Conservation (phyloP, 176 grass and related monocot genomes). For the Coix lacrymajobi region DNA sequence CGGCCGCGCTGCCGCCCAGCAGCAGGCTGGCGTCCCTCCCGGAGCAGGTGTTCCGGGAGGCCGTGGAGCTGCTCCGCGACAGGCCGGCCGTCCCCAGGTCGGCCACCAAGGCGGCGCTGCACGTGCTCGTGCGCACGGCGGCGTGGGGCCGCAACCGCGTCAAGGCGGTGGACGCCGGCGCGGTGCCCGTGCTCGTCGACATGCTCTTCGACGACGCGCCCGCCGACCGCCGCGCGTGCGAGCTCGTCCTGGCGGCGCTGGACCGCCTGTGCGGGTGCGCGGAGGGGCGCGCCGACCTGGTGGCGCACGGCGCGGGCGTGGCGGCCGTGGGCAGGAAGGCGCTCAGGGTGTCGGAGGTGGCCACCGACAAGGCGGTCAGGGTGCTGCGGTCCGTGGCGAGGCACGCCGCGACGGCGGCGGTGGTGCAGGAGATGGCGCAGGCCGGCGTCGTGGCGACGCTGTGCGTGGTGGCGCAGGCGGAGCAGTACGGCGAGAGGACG, state of each 20-base stretch:
- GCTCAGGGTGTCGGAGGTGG: constrained; percentile 28
- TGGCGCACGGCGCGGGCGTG: constrained; percentile 53
- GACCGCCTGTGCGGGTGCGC: constrained; percentile 69
- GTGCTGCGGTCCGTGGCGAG: constrained; percentile 50
- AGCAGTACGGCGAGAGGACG: constrained; percentile 33
- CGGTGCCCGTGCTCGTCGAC: constrained; percentile 41
- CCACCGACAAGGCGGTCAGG: constrained; percentile 48
- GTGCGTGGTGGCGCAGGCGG: constrained; percentile 42
- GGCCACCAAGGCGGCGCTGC: constrained; percentile 49
- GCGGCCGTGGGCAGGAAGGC: constrained; percentile 42
- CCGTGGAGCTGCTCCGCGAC: constrained; percentile 37
- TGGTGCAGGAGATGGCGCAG: constrained; percentile 73
- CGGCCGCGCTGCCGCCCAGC: constrained; percentile 15
- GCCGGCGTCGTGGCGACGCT: constrained; percentile 44
- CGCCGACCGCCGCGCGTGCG: constrained; percentile 30
- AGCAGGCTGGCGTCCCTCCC: constrained; percentile 17
- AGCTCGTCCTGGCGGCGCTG: constrained; percentile 56
- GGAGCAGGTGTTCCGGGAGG: constrained; percentile 35
- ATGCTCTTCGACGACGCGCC: constrained; percentile 25
- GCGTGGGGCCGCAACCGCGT: constrained; percentile 52
- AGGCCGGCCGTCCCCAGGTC: not conserved
- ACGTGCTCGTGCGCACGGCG: constrained; percentile 21
- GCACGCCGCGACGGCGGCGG: constrained; percentile 36
- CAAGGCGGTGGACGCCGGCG: constrained; percentile 58
- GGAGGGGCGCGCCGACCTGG: constrained; percentile 59